phyloP scores from a whole-genome alignment of 1,139 yeast genomes.

The Torulaspora pretoriensis region DNA sequence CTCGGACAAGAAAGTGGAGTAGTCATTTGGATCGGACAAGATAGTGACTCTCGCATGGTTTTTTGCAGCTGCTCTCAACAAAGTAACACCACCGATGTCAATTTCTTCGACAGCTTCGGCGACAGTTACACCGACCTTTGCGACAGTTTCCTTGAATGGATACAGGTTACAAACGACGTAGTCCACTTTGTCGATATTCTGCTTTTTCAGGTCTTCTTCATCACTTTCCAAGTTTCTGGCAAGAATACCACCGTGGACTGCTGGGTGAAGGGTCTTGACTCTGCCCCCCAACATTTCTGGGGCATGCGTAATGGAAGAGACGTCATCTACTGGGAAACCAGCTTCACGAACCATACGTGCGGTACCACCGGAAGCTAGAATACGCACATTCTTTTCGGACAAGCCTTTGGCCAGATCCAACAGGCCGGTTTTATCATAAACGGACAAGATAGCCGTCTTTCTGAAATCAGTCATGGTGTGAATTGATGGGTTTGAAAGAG shows the following conservation, averaged over 20 bases:
- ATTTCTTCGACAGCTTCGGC: slow-evolving; percentile 98
- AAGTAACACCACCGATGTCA: slow-evolving; percentile 97
- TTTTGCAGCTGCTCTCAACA: slow-evolving; percentile 97
- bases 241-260: slow-evolving; percentile 96
- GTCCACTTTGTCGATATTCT: slow-evolving; percentile 92
- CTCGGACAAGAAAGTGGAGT: slow-evolving; percentile 80
- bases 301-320: slow-evolving; percentile 89
- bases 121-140: slow-evolving; percentile 91
- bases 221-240: slow-evolving; percentile 91
- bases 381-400: slow-evolving; percentile 78
- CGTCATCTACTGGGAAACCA: slow-evolving; percentile 97
- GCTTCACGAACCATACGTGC: slow-evolving; percentile 93
- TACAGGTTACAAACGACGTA: slow-evolving; percentile 94
- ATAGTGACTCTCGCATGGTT: slow-evolving; percentile 95
- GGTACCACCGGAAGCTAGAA: slow-evolving; percentile 96
- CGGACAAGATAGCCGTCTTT: slow-evolving; percentile 92
- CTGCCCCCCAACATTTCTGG: slow-evolving; percentile 99
- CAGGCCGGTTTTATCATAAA: slow-evolving; percentile 94
- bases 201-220: slow-evolving; percentile 78
- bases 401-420: slow-evolving; percentile 94
- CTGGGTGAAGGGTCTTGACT: slow-evolving; percentile 97
- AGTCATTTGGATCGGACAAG: slow-evolving; percentile 89
- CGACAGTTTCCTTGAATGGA: slow-evolving; percentile 96
- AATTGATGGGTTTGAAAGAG: background rate
- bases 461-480: slow-evolving; percentile 39